A percentile compares a stretch with the other conserved stretches of the same genome.
These are phyloP conservation scores for Ichthyophthirius multifiliis DNA, from an alignment of 169 alveolate genomes.

Conservation along the genomic window DNA sequence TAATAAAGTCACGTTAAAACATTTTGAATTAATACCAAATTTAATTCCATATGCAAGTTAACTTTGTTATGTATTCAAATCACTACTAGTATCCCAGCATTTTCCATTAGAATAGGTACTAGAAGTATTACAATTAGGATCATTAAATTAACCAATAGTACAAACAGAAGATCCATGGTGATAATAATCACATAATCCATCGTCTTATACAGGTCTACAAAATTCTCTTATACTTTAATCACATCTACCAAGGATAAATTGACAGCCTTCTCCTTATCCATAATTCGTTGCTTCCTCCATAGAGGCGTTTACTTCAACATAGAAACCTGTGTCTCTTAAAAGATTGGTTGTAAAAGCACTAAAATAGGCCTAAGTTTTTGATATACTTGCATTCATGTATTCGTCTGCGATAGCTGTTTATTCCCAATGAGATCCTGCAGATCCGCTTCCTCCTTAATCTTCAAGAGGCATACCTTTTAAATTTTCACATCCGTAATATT, in stretches of 20 bases:
- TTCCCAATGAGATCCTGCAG: constrained; percentile 67
- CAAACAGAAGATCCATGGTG: not conserved
- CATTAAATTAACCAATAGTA: not conserved
- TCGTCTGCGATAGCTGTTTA: constrained; percentile 42
- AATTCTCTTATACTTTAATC: not conserved
- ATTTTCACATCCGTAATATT: constrained; percentile 37
- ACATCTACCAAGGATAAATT: not conserved
- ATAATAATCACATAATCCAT: not conserved
- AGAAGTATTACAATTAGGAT: not conserved
- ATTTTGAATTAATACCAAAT: not conserved
- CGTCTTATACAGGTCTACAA: not conserved
- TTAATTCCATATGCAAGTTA: not conserved
- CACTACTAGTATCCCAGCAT: not conserved
- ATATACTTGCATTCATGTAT: constrained; percentile 46
- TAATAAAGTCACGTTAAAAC: no score
- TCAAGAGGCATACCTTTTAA: constrained; percentile 49
- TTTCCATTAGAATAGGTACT: not conserved
- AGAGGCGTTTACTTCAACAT: not conserved
- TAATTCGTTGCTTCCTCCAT: not conserved
- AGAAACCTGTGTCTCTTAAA: constrained; percentile 5
- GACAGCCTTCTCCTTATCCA: not conserved
- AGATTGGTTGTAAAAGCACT: not conserved
- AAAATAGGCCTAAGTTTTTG: not conserved
- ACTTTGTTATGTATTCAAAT: not conserved
- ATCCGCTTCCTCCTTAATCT: constrained; percentile 49